Evolutionary conservation across 257 asterid species (phyloP), one percentile per base, ranked within the genome.

Genomic region (Paraleonurus japonicus): DNA sequence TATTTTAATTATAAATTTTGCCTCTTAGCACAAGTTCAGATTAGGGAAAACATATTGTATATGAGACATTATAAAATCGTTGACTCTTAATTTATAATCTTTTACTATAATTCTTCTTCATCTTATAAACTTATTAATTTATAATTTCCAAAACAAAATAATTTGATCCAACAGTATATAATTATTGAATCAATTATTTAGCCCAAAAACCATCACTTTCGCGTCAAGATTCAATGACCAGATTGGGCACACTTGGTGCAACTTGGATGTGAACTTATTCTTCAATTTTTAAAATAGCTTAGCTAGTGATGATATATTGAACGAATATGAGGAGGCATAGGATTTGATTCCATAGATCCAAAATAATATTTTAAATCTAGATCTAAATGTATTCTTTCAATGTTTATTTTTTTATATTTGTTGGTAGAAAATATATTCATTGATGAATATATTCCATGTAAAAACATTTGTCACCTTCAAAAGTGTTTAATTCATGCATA

Each of bases 181-280:
- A 12, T 26, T 4, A 24, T 57, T 22, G n/a, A 57, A 26, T 24
- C 12, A 24, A 24, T 24, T 57, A 23, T 57, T 11, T 3, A 24
- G 47, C 43, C 22, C 32, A 30, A 67, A 2, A 9, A 4, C 33
- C 28, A 17, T 10, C n/a, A 11, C 47, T 67, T 47, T 45, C 20
- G 35, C 23, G 43, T 74, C 71, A 33, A 55, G 48, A 16, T 47
- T 13, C 0, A 59, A 35, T 24, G 22, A 24, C 30, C 67, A 77
- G 60, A 43, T 78, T 22, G 69, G 13, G 33, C 58, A 33, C 62
- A 51, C 62, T 50, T 60, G 75, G 22, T 51, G 66, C 75, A 50
- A 69, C 71, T 70, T 70, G 77, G 69, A 59, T 59, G 69, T 59
- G 81, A 45, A 73, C 32, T 69, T 76, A 80, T 80, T 73, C 85